Percentiles rank a stretch among this genome's conserved stretches.
phyloP scores from a whole-genome alignment of 768 basidiomycete species.

The Pisolithus sp. region DNA sequence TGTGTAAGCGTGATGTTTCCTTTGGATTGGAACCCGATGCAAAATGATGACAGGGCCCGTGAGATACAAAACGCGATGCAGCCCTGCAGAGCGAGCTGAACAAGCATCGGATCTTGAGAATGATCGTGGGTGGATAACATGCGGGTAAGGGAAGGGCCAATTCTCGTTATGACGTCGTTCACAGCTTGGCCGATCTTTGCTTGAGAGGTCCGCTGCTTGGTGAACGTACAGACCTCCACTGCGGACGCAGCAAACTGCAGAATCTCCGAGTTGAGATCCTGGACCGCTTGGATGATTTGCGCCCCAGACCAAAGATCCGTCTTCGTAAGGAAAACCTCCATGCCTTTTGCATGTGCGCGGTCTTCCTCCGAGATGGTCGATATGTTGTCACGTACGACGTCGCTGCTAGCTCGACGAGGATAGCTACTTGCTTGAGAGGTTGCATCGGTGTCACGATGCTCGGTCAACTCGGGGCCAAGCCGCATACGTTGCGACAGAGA shows the following conservation, averaged over 20 bases:
- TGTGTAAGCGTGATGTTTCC: constrained; percentile 59
- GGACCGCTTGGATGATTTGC: constrained; percentile 71
- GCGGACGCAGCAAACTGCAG: constrained; percentile 75
- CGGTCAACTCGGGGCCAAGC: constrained; percentile 29
- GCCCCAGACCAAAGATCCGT: constrained; percentile 72
- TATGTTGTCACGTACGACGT: constrained; percentile 16
- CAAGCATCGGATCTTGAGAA: constrained; percentile 67
- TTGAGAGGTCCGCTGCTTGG: constrained; percentile 33
- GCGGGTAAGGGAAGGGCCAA: constrained; percentile 57
- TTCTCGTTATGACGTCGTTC: constrained; percentile 53
- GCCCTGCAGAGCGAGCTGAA: constrained; percentile 71
- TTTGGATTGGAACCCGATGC: constrained; percentile 67
- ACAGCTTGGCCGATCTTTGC: constrained; percentile 44
- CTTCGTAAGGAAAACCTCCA: constrained; percentile 66
- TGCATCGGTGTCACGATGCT: constrained; percentile 15
- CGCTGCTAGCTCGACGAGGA: constrained; percentile 10
- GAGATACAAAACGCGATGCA: constrained; percentile 62
- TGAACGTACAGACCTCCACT: constrained; percentile 59
- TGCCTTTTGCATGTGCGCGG: constrained; percentile 48
- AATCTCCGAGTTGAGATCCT: constrained; percentile 76
- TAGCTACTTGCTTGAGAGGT: constrained; percentile 9
- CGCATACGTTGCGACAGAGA: constrained; percentile 26
- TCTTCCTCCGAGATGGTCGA: constrained; percentile 43
- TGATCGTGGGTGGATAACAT: constrained; percentile 61
- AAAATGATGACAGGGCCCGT: constrained; percentile 63